Percentiles rank a stretch among this genome's conserved stretches.
phyloP scores from a whole-genome alignment of 2,329 filamentous ascomycete species.

The Penicillium sp. region DNA sequence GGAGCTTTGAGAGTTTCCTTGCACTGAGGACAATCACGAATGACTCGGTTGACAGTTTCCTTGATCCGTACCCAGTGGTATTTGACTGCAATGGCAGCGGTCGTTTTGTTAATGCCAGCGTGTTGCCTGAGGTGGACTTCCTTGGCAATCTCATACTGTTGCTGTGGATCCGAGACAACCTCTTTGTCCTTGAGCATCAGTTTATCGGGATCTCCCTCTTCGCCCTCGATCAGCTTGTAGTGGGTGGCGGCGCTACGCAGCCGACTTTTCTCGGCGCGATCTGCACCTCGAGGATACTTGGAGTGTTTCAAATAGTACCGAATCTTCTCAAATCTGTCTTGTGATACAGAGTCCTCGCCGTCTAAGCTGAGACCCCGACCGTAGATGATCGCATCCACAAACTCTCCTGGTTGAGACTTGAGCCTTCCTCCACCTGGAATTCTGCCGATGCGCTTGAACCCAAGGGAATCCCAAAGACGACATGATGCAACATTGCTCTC shows the following conservation, averaged over 20 bases:
- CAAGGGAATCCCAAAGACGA: constrained; percentile 86
- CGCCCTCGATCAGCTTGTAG: constrained; percentile 71
- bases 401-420: constrained; percentile 65
- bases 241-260: constrained; percentile 91
- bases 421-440: constrained; percentile 72
- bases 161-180: constrained; percentile 84
- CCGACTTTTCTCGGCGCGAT: constrained; percentile 92
- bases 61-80: constrained; percentile 99
- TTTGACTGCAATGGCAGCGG: constrained; percentile 85
- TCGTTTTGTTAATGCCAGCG: constrained; percentile 97
- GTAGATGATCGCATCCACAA: constrained; percentile 75
- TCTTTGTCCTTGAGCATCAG: constrained; percentile 98
- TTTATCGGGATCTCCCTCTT: constrained; percentile 60
- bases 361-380: constrained; percentile 64
- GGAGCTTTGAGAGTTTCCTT: constrained; percentile 71
- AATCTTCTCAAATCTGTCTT: constrained; percentile 98
- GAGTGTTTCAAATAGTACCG: constrained; percentile 94
- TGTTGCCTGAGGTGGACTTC: constrained; percentile 73
- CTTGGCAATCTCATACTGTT: constrained; percentile 86
- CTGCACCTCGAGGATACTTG: constrained; percentile 88
- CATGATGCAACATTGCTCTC: constrained; percentile 90
- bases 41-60: constrained; percentile 92
- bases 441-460: constrained; percentile 87
- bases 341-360: constrained; percentile 79
- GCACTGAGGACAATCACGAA: constrained; percentile 86